phyloP scores from a whole-genome alignment of 352 stramenopile species.

The Pythium dissimile region DNA sequence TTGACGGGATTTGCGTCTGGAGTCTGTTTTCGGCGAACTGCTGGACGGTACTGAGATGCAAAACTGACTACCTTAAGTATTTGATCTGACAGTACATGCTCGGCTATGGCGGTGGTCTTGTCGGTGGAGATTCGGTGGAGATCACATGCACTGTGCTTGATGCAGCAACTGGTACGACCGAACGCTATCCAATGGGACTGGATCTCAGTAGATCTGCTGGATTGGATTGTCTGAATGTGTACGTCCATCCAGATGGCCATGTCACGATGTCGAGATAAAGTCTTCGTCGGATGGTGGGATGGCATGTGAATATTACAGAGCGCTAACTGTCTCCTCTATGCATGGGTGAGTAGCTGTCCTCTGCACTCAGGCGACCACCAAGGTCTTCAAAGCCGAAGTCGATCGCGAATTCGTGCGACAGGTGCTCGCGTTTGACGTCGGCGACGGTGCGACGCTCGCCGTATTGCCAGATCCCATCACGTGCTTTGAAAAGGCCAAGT shows the following conservation, averaged over 20 bases:
- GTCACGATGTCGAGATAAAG: too few relatives aligned
- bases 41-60: background rate
- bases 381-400: constrained; percentile 75
- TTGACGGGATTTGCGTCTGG: background rate
- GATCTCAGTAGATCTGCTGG: too few relatives aligned
- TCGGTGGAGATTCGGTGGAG: constrained; percentile 67
- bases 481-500: constrained; percentile 73
- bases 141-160: constrained; percentile 49
- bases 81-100: constrained; percentile 61
- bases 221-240: background rate
- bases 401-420: constrained; percentile 47
- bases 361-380: constrained; percentile 82
- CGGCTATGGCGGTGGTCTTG: constrained; percentile 77
- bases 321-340: background rate
- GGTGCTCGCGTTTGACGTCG: constrained; percentile 48
- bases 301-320: too few relatives aligned
- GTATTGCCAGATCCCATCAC: constrained; percentile 80
- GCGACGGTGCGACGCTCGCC: constrained; percentile 49
- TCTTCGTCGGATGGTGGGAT: too few relatives aligned
- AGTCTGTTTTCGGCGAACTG: constrained; percentile 2
- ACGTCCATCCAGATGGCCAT: constrained; percentile 11
- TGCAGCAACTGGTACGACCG: constrained; percentile 42
- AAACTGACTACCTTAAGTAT: background rate
- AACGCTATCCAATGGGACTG: background rate
- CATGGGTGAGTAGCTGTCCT: constrained; percentile 34